Conservation (phyloP, 2,329 filamentous ascomycete genomes). For the Dactylella cylindrospora region DNA sequence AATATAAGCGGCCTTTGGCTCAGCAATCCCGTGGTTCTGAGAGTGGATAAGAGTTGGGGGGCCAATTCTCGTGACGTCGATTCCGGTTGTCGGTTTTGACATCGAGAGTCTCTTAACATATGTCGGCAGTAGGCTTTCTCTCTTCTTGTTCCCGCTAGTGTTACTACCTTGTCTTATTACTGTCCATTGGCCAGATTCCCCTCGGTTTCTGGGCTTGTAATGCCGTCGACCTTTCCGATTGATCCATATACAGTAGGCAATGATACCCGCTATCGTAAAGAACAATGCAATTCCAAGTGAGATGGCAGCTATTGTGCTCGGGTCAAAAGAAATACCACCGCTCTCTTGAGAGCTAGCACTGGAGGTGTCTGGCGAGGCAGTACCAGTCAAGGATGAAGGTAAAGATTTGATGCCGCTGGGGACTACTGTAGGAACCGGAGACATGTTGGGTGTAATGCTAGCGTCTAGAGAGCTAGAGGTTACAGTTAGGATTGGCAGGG, state of each 20-base stretch:
- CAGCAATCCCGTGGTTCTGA: constrained; percentile 13
- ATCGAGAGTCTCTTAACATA: constrained; percentile 32
- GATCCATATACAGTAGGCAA: constrained; percentile 18
- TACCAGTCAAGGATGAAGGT: constrained; percentile 3
- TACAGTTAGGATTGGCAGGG: no score
- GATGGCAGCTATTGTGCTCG: constrained; percentile 32
- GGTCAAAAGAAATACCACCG: constrained; percentile 6
- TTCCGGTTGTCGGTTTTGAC: constrained; percentile 11
- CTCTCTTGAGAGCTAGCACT: background rate
- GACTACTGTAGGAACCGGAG: constrained; percentile 6
- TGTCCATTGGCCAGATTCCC: constrained; percentile 2
- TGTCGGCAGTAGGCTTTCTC: constrained; percentile 6
- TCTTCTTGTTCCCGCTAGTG: constrained; percentile 1
- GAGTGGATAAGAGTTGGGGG: constrained; percentile 37
- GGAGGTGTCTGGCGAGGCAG: background rate
- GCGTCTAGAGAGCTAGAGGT: no score
- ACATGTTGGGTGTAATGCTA: constrained; percentile 12
- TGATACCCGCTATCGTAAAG: constrained; percentile 10
- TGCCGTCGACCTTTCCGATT: constrained; percentile 1
- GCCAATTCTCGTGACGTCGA: constrained; percentile 28
- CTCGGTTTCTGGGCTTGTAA: background rate
- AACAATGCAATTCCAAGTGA: constrained; percentile 25
- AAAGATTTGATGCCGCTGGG: constrained; percentile 6
- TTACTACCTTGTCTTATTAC: background rate
- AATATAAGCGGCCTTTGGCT: constrained; percentile 31